Evolutionary conservation across 495 filamentous ascomycete species (phyloP).

Genomic region (Penicillium daleae): DNA sequence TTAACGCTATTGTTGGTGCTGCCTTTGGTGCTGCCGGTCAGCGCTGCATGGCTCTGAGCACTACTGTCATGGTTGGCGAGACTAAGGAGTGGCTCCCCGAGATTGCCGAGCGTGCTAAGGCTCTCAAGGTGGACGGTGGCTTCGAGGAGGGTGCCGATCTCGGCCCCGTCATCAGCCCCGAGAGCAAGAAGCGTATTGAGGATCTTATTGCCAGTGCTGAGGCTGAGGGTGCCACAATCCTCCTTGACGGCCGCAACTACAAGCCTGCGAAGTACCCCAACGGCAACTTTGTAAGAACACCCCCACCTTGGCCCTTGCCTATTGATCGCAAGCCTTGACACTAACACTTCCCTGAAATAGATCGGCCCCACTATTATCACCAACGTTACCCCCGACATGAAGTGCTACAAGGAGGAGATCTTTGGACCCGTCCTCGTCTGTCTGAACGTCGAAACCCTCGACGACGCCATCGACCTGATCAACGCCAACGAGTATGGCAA

Average conservation of each 20-base stretch:
- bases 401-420: conserved; percentile 95
- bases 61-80: conserved; percentile 91
- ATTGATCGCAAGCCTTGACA: background rate
- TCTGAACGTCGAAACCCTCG: conserved; percentile 74
- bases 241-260: conserved; percentile 90
- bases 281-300: conserved; percentile 79
- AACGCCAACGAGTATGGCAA: conserved; percentile 75
- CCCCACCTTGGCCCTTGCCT: background rate
- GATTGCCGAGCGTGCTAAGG: conserved; percentile 87
- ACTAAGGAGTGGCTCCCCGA: conserved; percentile 92
- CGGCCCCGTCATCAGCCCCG: conserved; percentile 94
- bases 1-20: conserved; percentile 92
- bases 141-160: conserved; percentile 95
- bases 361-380: conserved; percentile 91
- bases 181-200: conserved; percentile 90
- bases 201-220: conserved; percentile 85
- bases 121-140: conserved; percentile 87
- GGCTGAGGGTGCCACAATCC: conserved; percentile 89
- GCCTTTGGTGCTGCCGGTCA: conserved; percentile 97
- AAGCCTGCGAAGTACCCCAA: conserved; percentile 92
- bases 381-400: conserved; percentile 89
- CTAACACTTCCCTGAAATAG: conserved; percentile 35
- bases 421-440: conserved; percentile 80
- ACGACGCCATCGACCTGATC: conserved; percentile 71
- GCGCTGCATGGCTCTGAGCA: conserved; percentile 96